Conservation (phyloP, 2,329 filamentous ascomycete genomes). For the Colletotrichum lupini region DNA sequence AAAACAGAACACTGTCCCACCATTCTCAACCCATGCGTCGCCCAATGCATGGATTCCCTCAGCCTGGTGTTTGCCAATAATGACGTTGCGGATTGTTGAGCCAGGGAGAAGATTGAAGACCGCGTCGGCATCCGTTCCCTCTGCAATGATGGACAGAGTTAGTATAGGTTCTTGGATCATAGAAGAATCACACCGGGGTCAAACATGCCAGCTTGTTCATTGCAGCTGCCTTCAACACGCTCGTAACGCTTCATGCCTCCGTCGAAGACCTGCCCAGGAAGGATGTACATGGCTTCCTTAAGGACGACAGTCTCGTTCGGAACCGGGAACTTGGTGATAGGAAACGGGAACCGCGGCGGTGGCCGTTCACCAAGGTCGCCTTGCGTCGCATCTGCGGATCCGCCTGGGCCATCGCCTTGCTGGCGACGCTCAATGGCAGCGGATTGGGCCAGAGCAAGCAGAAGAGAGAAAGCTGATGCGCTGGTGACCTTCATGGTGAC, state of each 20-base stretch:
- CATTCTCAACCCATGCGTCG: conserved; percentile 45
- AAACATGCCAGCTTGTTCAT: conserved; percentile 46
- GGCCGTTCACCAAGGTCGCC: conserved; percentile 42
- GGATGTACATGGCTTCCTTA: conserved; percentile 44
- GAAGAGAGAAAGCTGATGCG: conserved; percentile 36
- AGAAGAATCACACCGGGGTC: too few species aligned
- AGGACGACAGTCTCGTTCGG: conserved; percentile 43
- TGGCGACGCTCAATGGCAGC: conserved; percentile 38
- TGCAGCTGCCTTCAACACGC: conserved; percentile 53
- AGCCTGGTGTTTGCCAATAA: conserved; percentile 50
- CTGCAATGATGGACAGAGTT: conserved; percentile 28
- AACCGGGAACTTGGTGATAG: conserved; percentile 43
- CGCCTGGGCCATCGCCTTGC: conserved; percentile 40
- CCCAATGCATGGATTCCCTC: conserved; percentile 46
- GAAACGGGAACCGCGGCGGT: conserved; percentile 44
- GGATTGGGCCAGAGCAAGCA: conserved; percentile 37
- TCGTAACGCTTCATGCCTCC: conserved; percentile 52
- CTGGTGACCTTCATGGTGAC: conserved; percentile 39
- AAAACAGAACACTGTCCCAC: conserved; percentile 5
- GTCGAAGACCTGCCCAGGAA: conserved; percentile 46
- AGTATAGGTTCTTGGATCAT: too few species aligned
- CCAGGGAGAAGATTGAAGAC: conserved; percentile 51
- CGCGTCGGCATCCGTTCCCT: conserved; percentile 53
- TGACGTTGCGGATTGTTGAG: conserved; percentile 50
- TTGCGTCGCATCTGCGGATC: conserved; percentile 40